Conservation (phyloP, 108 stramenopile genomes). For the Cylindrotheca fusiformis region DNA sequence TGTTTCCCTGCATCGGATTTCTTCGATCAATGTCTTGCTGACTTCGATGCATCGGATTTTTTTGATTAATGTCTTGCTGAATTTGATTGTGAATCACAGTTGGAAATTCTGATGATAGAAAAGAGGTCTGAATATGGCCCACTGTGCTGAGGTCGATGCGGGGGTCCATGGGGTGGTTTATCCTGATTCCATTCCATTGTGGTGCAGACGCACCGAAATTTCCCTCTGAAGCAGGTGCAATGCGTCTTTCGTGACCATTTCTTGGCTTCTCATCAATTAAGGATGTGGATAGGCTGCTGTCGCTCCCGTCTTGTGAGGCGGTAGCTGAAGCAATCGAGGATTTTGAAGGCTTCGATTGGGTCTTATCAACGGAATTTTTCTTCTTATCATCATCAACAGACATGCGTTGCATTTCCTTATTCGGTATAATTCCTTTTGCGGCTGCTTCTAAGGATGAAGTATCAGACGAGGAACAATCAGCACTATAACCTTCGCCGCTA, state of each 20-base stretch:
- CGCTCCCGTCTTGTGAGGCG: not conserved
- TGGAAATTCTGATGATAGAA: too few relatives aligned
- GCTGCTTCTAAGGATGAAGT: constrained; percentile 14
- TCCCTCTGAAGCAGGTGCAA: not conserved
- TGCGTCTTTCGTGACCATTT: not conserved
- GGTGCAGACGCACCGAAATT: constrained; percentile 2
- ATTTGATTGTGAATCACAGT: too few relatives aligned
- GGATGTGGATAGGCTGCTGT: not conserved
- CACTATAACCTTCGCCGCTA: constrained; percentile 29
- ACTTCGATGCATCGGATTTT: too few relatives aligned
- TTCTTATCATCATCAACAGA: constrained; percentile 1
- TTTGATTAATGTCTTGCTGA: too few relatives aligned
- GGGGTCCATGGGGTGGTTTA: constrained; percentile 56
- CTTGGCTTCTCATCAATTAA: constrained; percentile 1
- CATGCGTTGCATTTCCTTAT: constrained; percentile 4
- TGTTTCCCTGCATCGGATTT: not conserved
- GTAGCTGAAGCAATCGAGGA: not conserved
- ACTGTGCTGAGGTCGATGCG: constrained; percentile 55
- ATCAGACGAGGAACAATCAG: constrained; percentile 39
- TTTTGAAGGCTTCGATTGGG: not conserved
- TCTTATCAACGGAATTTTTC: not conserved
- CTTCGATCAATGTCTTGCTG: not conserved
- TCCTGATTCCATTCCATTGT: constrained; percentile 45
- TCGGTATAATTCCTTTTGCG: not conserved
- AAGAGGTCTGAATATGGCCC: constrained; percentile 14